These are phyloP conservation scores for Pterocarpus macrocarpus DNA, from an alignment of 306 rosid species.

Conservation along the genomic window DNA sequence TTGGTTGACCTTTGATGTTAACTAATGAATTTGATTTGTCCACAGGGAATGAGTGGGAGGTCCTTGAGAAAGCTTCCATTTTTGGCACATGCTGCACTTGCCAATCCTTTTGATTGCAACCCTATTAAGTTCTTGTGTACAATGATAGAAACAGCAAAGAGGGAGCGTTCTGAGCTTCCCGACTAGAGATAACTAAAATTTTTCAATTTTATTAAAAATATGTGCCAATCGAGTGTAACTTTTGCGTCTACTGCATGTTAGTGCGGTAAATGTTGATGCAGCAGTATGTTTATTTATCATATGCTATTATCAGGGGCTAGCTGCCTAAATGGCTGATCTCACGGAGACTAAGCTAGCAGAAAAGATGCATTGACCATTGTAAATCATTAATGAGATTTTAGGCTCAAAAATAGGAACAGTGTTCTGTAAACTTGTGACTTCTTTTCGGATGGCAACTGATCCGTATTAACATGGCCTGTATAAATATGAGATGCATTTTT, in stretches of 20 bases:
- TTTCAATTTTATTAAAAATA: constrained; percentile 5
- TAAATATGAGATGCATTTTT: background rate
- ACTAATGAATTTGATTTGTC: constrained; percentile 33
- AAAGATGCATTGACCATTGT: constrained; percentile 4
- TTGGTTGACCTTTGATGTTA: constrained; percentile 34
- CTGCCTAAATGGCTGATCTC: background rate
- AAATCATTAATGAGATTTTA: background rate
- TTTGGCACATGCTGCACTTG: constrained; percentile 80
- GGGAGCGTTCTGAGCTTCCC: constrained; percentile 88
- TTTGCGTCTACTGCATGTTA: constrained; percentile 35
- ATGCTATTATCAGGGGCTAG: constrained; percentile 30
- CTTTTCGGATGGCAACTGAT: background rate
- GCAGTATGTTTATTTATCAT: constrained; percentile 43
- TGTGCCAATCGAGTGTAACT: constrained; percentile 39
- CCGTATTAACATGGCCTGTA: background rate
- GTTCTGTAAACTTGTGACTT: background rate
- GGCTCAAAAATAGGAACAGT: background rate
- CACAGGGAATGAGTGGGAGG: constrained; percentile 93
- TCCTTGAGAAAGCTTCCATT: constrained; percentile 95
- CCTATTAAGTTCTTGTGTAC: constrained; percentile 73
- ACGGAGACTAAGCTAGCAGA: background rate
- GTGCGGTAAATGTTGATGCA: constrained; percentile 32
- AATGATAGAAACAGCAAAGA: constrained; percentile 81
- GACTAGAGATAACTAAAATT: constrained; percentile 56
- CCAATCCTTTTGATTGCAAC: constrained; percentile 72